A percentile compares a stretch with the other conserved stretches of the same genome.
These are phyloP conservation scores for Gracilaria domingensis DNA, from an alignment of 23 red algal genomes.

Conservation along the genomic window DNA sequence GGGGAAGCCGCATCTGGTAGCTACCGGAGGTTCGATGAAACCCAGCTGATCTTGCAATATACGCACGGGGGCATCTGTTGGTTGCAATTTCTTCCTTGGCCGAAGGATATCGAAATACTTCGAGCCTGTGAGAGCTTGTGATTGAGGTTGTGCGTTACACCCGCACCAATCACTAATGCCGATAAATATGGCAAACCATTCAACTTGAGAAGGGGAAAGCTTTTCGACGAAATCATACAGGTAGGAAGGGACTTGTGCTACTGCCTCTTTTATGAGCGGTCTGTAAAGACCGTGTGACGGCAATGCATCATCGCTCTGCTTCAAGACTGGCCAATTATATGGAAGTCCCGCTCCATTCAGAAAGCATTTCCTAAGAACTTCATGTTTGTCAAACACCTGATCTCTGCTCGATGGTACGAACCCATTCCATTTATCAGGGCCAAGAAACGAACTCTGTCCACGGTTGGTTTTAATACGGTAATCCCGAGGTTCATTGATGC, in stretches of 20 bases:
- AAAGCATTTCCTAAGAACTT: conserved; percentile 33
- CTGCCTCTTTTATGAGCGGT: conserved; percentile 53
- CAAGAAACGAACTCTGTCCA: conserved; percentile 42
- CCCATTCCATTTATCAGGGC: conserved; percentile 30
- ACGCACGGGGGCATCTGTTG: conserved; percentile 46
- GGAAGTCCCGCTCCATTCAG: conserved; percentile 17
- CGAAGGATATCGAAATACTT: not conserved
- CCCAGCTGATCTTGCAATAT: conserved; percentile 58
- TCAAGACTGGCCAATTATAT: conserved; percentile 38
- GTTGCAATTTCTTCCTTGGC: not conserved
- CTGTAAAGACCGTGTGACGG: conserved; percentile 56
- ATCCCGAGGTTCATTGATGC: conserved; percentile 1
- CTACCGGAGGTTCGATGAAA: conserved; percentile 14
- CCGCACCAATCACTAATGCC: conserved; percentile 49
- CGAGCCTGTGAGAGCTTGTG: not conserved
- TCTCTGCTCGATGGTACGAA: not conserved
- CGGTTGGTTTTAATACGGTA: not conserved
- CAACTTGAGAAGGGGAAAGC: conserved; percentile 25
- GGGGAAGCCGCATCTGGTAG: conserved; percentile 40
- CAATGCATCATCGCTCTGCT: conserved; percentile 6
- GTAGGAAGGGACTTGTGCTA: conserved; percentile 32
- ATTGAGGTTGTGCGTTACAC: not conserved
- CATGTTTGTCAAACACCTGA: conserved; percentile 62
- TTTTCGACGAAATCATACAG: conserved; percentile 49
- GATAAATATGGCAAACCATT: conserved; percentile 68